Evolutionary conservation across 1,284 basidiomycete species (phyloP), one percentile per base, ranked within the genome.

Genomic region (Sanguinoderma infundibulare): DNA sequence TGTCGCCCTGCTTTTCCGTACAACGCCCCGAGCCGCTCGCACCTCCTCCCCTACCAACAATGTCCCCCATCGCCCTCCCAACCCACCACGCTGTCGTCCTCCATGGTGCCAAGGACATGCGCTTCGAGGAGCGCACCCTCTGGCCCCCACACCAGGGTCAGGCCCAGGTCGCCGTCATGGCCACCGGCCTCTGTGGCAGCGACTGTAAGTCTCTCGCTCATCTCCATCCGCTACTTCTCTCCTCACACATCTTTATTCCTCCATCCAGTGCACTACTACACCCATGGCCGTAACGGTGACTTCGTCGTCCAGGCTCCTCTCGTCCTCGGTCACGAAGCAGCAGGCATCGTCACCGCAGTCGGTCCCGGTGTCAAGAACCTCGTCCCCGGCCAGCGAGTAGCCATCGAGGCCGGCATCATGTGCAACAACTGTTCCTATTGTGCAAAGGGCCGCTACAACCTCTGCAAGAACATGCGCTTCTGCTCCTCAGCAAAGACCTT

Each of bases 181-280:
- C 92, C 42, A 98, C 96, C 12, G 96, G 96, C 55, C 86, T 98
- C 55, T 98, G 96, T 72, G 96, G 95, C 55, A 92, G 89, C 61
- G 95, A 97, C 76, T 77, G 93, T 95, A 71, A 73, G 91, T 79
- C 28, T 60, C 53, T 56, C 55, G 26, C 36, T 42, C 20, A 1
- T 42, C 50, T 66, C 57, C 57, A 51, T 60, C 67, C 65, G 65
- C 64, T 67, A 64, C 54, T 65, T 66, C 55, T 34, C 35, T 22
- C 42, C 55, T 52, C 36, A 68, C 60, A 39, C 32, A 55, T 62
- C 57, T 44, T n/a, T 34, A 57, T 62, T 57, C 47, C 52, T 51
- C 52, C 36, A 30, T 47, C 20, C 73, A 95, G 90, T 96, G 17
- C 95, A 98, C 78, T 97, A 97, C 79, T 97, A 92, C 77, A 75